phyloP scores from a whole-genome alignment of 164 flowering plant genomes.

The Akebia trifoliata region DNA sequence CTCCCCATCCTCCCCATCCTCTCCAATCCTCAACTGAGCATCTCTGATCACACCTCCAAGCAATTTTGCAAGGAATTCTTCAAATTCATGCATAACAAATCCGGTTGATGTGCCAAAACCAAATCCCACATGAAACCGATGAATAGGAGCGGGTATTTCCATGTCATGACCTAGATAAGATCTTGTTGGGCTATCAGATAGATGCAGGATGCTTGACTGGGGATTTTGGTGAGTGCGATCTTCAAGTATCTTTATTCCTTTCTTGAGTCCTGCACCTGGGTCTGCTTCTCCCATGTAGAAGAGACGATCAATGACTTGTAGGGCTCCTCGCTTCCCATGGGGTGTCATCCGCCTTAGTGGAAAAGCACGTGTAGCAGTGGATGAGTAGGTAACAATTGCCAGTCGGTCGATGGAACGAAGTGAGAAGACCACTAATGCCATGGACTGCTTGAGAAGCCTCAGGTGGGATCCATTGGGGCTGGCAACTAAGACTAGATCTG shows the following conservation, averaged over 20 bases:
- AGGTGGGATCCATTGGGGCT: slow-evolving; percentile 77
- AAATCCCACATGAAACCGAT: slow-evolving; percentile 68
- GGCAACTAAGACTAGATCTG: slow-evolving; percentile 76
- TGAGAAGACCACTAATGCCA: slow-evolving; percentile 78
- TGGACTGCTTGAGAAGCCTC: slow-evolving; percentile 78
- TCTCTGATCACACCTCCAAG: slow-evolving; percentile 64
- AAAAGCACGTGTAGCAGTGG: slow-evolving; percentile 68
- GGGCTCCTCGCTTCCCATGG: slow-evolving; percentile 74
- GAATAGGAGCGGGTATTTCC: slow-evolving; percentile 43
- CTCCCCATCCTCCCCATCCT: slow-evolving; percentile 34
- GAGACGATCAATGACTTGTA: slow-evolving; percentile 77
- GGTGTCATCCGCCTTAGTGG: slow-evolving; percentile 82
- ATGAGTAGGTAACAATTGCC: slow-evolving; percentile 73
- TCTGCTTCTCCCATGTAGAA: slow-evolving; percentile 78
- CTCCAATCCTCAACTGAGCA: slow-evolving; percentile 57
- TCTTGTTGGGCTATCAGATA: slow-evolving; percentile 63
- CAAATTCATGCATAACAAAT: slow-evolving; percentile 71
- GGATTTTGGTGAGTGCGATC: slow-evolving; percentile 68
- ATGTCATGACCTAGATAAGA: slow-evolving; percentile 34
- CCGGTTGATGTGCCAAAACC: slow-evolving; percentile 60
- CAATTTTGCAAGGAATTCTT: slow-evolving; percentile 56
- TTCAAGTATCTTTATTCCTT: slow-evolving; percentile 59
- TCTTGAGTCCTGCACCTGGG: slow-evolving; percentile 67
- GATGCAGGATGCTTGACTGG: slow-evolving; percentile 54
- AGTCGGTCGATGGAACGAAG: slow-evolving; percentile 73